Evolutionary conservation across 2,329 filamentous ascomycete species (phyloP).

Genomic region (Plenodomus tracheiphilus): DNA sequence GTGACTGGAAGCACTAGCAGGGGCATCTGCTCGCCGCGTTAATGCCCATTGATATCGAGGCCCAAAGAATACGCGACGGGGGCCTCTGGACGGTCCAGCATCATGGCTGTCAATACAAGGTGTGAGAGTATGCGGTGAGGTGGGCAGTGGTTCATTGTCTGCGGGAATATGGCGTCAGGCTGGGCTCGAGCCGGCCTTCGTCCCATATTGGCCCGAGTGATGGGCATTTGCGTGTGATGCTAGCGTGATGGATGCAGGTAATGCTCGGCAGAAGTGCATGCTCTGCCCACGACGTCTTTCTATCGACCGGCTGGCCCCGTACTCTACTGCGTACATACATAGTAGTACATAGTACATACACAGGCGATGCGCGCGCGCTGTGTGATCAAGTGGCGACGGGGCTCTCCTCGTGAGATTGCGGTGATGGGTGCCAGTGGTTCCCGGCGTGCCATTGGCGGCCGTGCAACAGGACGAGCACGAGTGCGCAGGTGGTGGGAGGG

Average conservation of each 20-base stretch:
- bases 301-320: too few relatives aligned
- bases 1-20: background rate
- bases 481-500: too few relatives aligned
- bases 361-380: too few relatives aligned
- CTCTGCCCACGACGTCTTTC: slow-evolving; percentile 10
- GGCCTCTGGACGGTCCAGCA: background rate
- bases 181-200: slow-evolving; percentile 21
- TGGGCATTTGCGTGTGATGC: slow-evolving; percentile 26
- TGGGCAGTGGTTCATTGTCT: slow-evolving; percentile 10
- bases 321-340: too few relatives aligned
- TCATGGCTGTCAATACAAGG: background rate
- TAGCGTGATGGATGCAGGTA: slow-evolving; percentile 24
- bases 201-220: slow-evolving; percentile 31
- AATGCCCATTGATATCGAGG: background rate
- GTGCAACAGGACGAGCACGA: background rate
- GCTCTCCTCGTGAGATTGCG: too few relatives aligned
- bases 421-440: background rate
- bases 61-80: background rate
- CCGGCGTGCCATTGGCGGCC: background rate
- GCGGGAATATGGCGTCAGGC: slow-evolving; percentile 28
- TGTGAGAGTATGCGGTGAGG: slow-evolving; percentile 5
- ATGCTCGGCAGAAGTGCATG: slow-evolving; percentile 26
- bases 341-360: too few relatives aligned
- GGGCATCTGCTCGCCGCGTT: background rate
- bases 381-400: too few relatives aligned